Base-by-base conservation (phyloP, 1,284 basidiomycete genomes). In the Psilocybe mexicana region DNA sequence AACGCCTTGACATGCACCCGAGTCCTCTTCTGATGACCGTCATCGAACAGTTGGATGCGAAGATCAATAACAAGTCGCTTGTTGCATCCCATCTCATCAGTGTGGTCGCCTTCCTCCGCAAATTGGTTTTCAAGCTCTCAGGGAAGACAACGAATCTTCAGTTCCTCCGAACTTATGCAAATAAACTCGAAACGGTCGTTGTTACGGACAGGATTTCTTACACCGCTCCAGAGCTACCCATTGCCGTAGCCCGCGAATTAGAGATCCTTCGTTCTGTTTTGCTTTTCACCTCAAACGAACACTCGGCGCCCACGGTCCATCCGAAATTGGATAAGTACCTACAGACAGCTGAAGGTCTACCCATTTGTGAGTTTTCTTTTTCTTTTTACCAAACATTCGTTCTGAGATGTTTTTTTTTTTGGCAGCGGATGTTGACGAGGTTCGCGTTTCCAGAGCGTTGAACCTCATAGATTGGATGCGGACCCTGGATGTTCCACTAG, bases 1-100 rank as follows among this genome's bases (percentile, higher is more conserved):
- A 60, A 8, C 52, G 52, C 4, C 57, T 65, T n/a, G 56, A 65
- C 4, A 52, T 63, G 53, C 74, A 63, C 58, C 83, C 85, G 1
- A 93, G 90, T 62, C 91, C 92, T 0, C 76, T 96, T 5, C 69
- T 96, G 3, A 84, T 89, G 76, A 85, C 91, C 0, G 73, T 93
- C 6, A 64, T 92, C 1, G 93, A 96, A 67, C 92, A 95, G 67
- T 71, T 92, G 14, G 69, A 76, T 3, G 85, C 86, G 4, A 92
- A 89, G 68, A 68, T 87, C 8, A 66, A 71, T 8, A 82, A 79
- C 25, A 76, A 78, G 43, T 71, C 83, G 25, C 74, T 92, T 14
- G 72, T 79, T 0, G 72, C 82, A 2, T 84, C 86, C 0, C 86
- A 90, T 66, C 72, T 80, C 1, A 78, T 93, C 2, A 82, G 86